Evolutionary conservation across 2,329 filamentous ascomycete species (phyloP).

Genomic region (Pseudopyricularia javanii): DNA sequence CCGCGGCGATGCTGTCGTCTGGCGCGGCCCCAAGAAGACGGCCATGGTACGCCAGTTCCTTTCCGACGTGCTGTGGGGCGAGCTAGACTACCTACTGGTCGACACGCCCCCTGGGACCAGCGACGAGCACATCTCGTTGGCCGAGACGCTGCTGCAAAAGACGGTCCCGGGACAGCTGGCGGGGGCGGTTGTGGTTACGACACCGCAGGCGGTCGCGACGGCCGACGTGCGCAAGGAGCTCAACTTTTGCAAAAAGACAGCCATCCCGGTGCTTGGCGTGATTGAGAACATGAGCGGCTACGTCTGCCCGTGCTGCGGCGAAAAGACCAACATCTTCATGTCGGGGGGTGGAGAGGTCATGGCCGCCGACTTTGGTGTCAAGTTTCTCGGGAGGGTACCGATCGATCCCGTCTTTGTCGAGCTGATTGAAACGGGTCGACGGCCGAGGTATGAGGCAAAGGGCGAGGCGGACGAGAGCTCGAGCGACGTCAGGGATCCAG

Average conservation of each 20-base stretch:
- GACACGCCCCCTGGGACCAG: constrained; percentile 94
- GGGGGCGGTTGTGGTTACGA: constrained; percentile 90
- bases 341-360: constrained; percentile 83
- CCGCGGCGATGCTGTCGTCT: constrained; percentile 85
- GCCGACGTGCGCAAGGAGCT: constrained; percentile 91
- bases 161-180: constrained; percentile 57
- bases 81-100: constrained; percentile 83
- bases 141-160: constrained; percentile 65
- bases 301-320: constrained; percentile 66
- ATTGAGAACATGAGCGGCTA: constrained; percentile 96
- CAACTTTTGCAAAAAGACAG: constrained; percentile 82
- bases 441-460: constrained; percentile 48
- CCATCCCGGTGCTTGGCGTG: constrained; percentile 70
- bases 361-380: constrained; percentile 74
- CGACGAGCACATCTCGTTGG: constrained; percentile 92
- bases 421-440: constrained; percentile 62
- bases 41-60: constrained; percentile 98
- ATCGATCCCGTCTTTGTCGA: constrained; percentile 88
- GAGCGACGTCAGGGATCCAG: constrained; percentile 21
- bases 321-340: constrained; percentile 89
- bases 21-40: constrained; percentile 96
- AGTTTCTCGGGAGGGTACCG: constrained; percentile 75
- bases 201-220: constrained; percentile 85
- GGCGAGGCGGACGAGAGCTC: constrained; percentile 7
- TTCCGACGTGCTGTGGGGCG: constrained; percentile 77